These are phyloP conservation scores for Nitzschia sp. DNA, from an alignment of 108 stramenopile species.

Conservation along the genomic window DNA sequence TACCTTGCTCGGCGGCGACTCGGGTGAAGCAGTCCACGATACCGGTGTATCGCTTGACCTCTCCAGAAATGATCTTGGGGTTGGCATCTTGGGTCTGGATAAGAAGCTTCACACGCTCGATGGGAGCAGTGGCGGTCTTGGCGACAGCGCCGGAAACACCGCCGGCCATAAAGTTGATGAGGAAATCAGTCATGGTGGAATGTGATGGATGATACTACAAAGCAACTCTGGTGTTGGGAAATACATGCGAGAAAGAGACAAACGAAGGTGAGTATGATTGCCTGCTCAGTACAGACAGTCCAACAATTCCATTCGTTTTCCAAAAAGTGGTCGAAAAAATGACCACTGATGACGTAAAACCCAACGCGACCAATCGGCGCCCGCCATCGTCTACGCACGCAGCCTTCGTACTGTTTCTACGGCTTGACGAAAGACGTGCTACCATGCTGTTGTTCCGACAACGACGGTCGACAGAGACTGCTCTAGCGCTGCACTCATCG, in stretches of 20 bases:
- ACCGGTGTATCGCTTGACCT: slow-evolving; percentile 95
- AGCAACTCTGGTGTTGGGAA: too few species aligned
- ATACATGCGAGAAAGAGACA: not conserved
- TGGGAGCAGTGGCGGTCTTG: slow-evolving; percentile 96
- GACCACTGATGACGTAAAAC: not conserved
- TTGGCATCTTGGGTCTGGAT: slow-evolving; percentile 98
- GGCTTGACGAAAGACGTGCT: too few species aligned
- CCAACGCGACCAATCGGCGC: not conserved
- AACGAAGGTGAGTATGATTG: too few species aligned
- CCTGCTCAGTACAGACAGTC: too few species aligned
- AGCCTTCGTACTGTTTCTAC: too few species aligned
- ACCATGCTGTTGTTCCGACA: too few species aligned
- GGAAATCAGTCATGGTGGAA: slow-evolving; percentile 60
- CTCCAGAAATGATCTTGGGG: slow-evolving; percentile 95
- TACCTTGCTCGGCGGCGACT: slow-evolving; percentile 92
- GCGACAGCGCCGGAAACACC: slow-evolving; percentile 95
- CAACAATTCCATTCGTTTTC: too few species aligned
- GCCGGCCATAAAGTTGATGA: slow-evolving; percentile 90
- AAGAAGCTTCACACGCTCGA: slow-evolving; percentile 99
- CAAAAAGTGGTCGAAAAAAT: not conserved
- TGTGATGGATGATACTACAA: not conserved
- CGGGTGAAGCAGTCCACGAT: slow-evolving; percentile 96
- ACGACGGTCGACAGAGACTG: too few species aligned
- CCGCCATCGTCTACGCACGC: not conserved
- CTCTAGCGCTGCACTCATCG: too few species aligned